A percentile compares a stretch with the other conserved stretches of the same genome.
phyloP scores from a whole-genome alignment of 768 basidiomycete genomes.

The Leucocoprinus sp. region DNA sequence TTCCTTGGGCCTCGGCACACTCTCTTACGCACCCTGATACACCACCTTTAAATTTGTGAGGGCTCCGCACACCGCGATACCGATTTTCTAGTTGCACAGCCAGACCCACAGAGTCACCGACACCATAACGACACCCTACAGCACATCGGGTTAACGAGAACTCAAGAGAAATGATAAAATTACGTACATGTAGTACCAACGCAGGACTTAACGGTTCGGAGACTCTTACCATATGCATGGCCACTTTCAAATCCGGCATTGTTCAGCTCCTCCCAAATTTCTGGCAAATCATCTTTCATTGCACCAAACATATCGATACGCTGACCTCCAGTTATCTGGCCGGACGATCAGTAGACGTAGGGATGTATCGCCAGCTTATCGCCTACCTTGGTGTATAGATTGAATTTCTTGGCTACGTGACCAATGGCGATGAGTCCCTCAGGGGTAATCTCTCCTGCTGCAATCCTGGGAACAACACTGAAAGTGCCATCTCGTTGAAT shows the following conservation, averaged over 20 bases:
- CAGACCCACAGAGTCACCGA: constrained; percentile 69
- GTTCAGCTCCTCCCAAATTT: constrained; percentile 57
- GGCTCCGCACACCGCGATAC: constrained; percentile 60
- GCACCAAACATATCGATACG: constrained; percentile 71
- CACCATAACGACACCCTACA: constrained; percentile 55
- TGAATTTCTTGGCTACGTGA: constrained; percentile 57
- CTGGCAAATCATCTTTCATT: constrained; percentile 57
- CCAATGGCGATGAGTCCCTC: constrained; percentile 59
- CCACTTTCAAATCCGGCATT: constrained; percentile 68
- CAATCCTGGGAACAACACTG: constrained; percentile 62
- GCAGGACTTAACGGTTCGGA: constrained; percentile 72
- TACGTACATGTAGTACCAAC: constrained; percentile 51
- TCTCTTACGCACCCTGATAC: constrained; percentile 70
- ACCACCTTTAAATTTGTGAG: constrained; percentile 74
- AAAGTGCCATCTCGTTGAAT: constrained; percentile 68
- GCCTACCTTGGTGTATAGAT: constrained; percentile 49
- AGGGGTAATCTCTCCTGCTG: constrained; percentile 64
- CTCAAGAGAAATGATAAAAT: not conserved
- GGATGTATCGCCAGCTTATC: not conserved
- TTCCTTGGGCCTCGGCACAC: constrained; percentile 65
- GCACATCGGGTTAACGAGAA: not conserved
- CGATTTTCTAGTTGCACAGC: constrained; percentile 66
- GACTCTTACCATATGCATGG: constrained; percentile 62
- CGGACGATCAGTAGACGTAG: not conserved
- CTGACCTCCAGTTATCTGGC: constrained; percentile 30